phyloP scores from a whole-genome alignment of 108 stramenopile species.

The Aurantiochytrium sp. region DNA sequence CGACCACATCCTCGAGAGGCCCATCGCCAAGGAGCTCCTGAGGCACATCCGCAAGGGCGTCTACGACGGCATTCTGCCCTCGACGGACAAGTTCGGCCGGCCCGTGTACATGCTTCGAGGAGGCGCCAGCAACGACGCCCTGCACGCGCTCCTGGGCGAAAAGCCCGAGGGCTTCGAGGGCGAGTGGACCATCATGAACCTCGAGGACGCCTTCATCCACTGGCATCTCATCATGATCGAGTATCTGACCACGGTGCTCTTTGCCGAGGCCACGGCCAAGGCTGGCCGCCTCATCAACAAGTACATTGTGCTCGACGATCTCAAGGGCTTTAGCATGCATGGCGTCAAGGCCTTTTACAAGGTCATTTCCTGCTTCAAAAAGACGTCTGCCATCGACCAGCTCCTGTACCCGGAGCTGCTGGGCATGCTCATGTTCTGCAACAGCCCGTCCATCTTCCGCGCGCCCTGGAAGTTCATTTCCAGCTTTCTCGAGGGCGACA shows the following conservation, averaged over 20 bases:
- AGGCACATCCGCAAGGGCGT: conserved; percentile 11
- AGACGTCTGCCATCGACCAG: conserved; percentile 15
- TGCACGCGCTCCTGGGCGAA: not conserved
- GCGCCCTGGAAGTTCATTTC: not conserved
- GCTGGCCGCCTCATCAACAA: conserved; percentile 20
- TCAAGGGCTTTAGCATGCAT: not conserved
- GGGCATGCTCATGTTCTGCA: not conserved
- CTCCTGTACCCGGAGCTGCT: conserved; percentile 3
- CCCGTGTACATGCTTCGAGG: conserved; percentile 6
- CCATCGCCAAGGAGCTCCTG: not conserved
- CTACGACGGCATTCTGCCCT: conserved; percentile 17
- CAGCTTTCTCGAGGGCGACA: not conserved
- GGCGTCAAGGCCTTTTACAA: conserved; percentile 16
- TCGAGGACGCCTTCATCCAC: not conserved
- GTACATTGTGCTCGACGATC: conserved; percentile 17
- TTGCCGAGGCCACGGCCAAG: not conserved
- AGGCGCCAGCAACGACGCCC: conserved; percentile 10
- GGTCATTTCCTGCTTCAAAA: not conserved
- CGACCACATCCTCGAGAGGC: not conserved
- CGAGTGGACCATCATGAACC: not conserved
- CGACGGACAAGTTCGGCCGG: not conserved
- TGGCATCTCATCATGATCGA: conserved; percentile 31
- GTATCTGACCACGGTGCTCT: conserved; percentile 1
- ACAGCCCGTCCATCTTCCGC: not conserved
- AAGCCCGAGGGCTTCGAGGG: not conserved